Evolutionary conservation across 1,284 basidiomycete genomes (phyloP).

Genomic region (Lentinula novae-zelandiae): DNA sequence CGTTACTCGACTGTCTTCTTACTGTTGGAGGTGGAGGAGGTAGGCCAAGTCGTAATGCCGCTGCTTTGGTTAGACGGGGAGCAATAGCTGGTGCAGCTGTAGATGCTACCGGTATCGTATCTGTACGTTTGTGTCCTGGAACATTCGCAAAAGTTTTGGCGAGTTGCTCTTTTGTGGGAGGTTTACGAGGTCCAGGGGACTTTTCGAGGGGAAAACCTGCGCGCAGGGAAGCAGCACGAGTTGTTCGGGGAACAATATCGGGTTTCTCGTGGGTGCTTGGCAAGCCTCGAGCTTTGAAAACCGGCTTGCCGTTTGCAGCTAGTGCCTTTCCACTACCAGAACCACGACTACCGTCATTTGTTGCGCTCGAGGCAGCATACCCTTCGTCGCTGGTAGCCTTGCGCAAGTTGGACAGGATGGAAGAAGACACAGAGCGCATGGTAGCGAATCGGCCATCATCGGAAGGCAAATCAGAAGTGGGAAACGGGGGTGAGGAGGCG

Average conservation of each 20-base stretch:
- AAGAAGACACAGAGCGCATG: constrained; percentile 43
- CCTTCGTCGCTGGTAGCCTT: constrained; percentile 34
- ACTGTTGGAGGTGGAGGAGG: constrained; percentile 28
- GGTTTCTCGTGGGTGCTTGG: constrained; percentile 60
- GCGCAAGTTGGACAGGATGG: constrained; percentile 42
- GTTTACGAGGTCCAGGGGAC: constrained; percentile 32
- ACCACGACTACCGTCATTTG: constrained; percentile 36
- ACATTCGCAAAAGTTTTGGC: constrained; percentile 67
- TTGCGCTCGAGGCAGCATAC: constrained; percentile 38
- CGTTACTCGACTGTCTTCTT: constrained; percentile 25
- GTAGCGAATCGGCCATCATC: constrained; percentile 39
- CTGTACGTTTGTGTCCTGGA: constrained; percentile 71
- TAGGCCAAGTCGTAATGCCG: constrained; percentile 60
- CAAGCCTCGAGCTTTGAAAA: constrained; percentile 70
- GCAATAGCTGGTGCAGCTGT: constrained; percentile 69
- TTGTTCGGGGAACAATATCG: constrained; percentile 73
- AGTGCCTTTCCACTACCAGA: constrained; percentile 26
- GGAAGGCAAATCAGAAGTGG: constrained; percentile 56
- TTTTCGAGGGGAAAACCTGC: constrained; percentile 47
- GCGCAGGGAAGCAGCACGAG: constrained; percentile 74
- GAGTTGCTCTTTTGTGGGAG: constrained; percentile 55
- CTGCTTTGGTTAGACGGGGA: constrained; percentile 72
- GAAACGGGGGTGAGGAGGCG: constrained; percentile 75
- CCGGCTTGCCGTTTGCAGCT: constrained; percentile 37
- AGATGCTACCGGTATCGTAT: constrained; percentile 65